A percentile compares a stretch with the other conserved stretches of the same genome.
Evolutionary conservation across 164 flowering plant species (phyloP).

Genomic region (Magnolia officinalis): DNA sequence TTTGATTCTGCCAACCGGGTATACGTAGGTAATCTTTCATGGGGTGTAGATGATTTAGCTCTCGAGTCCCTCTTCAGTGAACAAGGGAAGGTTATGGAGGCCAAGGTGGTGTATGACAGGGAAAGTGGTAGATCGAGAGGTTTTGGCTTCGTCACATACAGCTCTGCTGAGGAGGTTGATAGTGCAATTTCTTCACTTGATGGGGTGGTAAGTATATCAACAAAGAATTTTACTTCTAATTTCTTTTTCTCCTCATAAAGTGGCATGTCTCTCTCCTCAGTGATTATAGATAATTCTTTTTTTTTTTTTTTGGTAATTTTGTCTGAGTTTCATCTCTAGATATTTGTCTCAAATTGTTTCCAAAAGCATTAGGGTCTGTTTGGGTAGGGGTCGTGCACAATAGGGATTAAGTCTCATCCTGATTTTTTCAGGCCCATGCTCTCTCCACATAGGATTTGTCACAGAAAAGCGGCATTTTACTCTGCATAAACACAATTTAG

Average conservation of each 20-base stretch:
- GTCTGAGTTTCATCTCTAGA: not conserved
- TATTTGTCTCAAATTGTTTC: no score
- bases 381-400: no score
- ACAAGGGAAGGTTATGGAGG: conserved; percentile 82
- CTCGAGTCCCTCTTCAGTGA: conserved; percentile 75
- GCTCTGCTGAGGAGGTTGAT: conserved; percentile 65
- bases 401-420: not conserved
- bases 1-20: conserved; percentile 34
- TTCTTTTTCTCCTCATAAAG: not conserved
- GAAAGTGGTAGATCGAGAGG: conserved; percentile 94
- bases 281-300: no score
- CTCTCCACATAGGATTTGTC: no score
- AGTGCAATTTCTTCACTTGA: conserved; percentile 66
- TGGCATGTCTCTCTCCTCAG: no score
- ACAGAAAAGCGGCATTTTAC: no score
- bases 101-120: conserved; percentile 78
- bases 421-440: not conserved
- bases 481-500: no score
- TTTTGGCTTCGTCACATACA: conserved; percentile 86
- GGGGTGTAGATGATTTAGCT: conserved; percentile 79
- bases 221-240: not conserved
- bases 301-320: not conserved
- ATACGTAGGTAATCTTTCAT: conserved; percentile 84
- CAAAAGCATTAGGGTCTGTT: no score
- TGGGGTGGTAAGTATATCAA: conserved; percentile 63